Base-by-base conservation (phyloP, 805 yeast species). In the Kuraishia ogatae region DNA sequence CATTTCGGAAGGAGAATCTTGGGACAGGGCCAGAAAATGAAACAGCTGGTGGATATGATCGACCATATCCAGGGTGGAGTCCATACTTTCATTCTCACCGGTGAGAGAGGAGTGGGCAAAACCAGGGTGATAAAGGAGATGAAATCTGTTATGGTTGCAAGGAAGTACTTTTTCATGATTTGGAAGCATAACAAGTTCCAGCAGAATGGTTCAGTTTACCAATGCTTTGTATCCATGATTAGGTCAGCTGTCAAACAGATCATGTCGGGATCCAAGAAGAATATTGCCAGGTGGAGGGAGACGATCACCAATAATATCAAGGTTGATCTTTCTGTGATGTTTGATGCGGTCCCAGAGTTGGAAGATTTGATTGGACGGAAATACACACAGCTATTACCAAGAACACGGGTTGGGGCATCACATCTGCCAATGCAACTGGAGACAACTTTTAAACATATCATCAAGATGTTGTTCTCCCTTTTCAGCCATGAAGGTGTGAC, bases 61-160 rank as follows among this genome's bases (percentile, higher is more conserved):
- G 57, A 61, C 19, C 50, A 57, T 10, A 54, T 58, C 2, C 59
- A 56, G 7, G 56, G 55, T 55, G 61, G 69, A 58, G 60, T 65
- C 48, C 60, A 64, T 60, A 48, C 67, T 10, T 57, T 73, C 1
- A 56, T 77, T 5, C 60, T 79, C 2, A 59, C 64, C 1, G 83
- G 84, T 17, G 70, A 64, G 2, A 56, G 72, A 1, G 84, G 84
- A 1, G 62, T 68, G 6, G 84, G 84, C 1, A 78, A 78, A 60
- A 66, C 79, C 0, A 64, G 75, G 4, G 56, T 79, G 7, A 61
- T 79, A 5, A 65, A 65, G 28, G 79, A 75, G 28, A 57, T 78
- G 50, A 71, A 68, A 53, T 64, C 70, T 5, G 61, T 62, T 2
- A 68, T 77, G 3, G 59, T 71, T 11, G 60, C 71, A 1, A 64